Evolutionary conservation across 1,284 basidiomycete species (phyloP).

Genomic region (Coriolopsis trogii): DNA sequence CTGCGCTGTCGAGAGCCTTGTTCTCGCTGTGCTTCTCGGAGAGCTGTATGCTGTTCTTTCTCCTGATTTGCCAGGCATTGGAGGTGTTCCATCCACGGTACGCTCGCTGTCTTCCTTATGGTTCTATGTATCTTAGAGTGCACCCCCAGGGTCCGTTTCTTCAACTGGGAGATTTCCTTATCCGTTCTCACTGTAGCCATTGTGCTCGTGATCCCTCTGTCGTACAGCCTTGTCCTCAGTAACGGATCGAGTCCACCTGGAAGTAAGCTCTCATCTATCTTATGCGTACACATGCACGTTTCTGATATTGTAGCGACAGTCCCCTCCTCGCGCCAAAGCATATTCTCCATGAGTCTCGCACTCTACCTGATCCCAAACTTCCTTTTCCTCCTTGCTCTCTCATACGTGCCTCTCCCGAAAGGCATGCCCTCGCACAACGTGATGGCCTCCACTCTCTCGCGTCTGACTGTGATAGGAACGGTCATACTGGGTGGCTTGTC

Average conservation of each 20-base stretch:
- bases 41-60: constrained; percentile 63
- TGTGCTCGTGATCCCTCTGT: constrained; percentile 62
- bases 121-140: background rate
- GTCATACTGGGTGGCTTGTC: constrained; percentile 72
- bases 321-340: constrained; percentile 31
- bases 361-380: constrained; percentile 53
- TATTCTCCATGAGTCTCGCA: constrained; percentile 38
- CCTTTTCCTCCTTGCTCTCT: constrained; percentile 60
- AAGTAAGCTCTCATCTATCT: constrained; percentile 11
- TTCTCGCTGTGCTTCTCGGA: constrained; percentile 74
- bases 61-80: constrained; percentile 68
- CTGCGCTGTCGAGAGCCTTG: constrained; percentile 51
- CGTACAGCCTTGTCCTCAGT: constrained; percentile 60
- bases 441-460: constrained; percentile 51
- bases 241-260: constrained; percentile 29
- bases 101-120: constrained; percentile 29
- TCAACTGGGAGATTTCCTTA: constrained; percentile 68
- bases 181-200: constrained; percentile 57
- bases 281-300: constrained; percentile 3
- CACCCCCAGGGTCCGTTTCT: constrained; percentile 52
- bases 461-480: constrained; percentile 76
- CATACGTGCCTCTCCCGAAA: constrained; percentile 66
- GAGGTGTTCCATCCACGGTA: constrained; percentile 54
- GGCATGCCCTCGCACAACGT: constrained; percentile 46
- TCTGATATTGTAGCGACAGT: no score